Evolutionary conservation across 2,329 filamentous ascomycete genomes (phyloP).

Genomic region (Didymella lethalis): DNA sequence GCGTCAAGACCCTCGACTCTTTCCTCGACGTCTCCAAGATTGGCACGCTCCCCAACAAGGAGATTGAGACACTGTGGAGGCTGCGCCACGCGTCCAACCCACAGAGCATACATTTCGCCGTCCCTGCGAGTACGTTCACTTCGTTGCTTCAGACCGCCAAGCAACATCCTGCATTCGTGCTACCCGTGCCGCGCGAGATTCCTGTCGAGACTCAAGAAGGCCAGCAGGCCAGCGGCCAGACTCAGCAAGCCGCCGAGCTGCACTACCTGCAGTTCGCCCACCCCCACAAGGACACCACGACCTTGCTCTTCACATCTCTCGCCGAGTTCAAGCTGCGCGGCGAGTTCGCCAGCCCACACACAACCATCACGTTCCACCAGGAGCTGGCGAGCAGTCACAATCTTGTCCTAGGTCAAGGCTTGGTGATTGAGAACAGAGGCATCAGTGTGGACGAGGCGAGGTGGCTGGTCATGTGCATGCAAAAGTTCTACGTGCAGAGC

Average conservation of each 20-base stretch:
- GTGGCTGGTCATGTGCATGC: constrained; percentile 90
- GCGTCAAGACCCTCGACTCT: constrained; percentile 70
- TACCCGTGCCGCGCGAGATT: constrained; percentile 76
- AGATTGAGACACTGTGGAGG: constrained; percentile 90
- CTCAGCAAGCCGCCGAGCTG: constrained; percentile 78
- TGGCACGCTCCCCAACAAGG: constrained; percentile 74
- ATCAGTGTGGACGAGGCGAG: constrained; percentile 82
- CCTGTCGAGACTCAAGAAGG: constrained; percentile 35
- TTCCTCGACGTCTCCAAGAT: constrained; percentile 84
- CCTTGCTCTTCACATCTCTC: constrained; percentile 88
- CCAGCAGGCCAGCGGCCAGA: constrained; percentile 19
- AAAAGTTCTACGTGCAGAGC: constrained; percentile 82
- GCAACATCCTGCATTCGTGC: constrained; percentile 84
- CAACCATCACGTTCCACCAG: constrained; percentile 88
- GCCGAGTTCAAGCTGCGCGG: constrained; percentile 92
- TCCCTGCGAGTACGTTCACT: constrained; percentile 76
- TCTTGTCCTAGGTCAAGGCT: constrained; percentile 85
- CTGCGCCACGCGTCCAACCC: constrained; percentile 79
- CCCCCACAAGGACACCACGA: constrained; percentile 67
- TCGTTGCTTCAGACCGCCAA: constrained; percentile 76
- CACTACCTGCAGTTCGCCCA: constrained; percentile 98
- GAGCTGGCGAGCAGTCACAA: constrained; percentile 79
- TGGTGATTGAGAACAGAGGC: constrained; percentile 77
- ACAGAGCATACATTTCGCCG: constrained; percentile 81
- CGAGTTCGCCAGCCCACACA: constrained; percentile 90